Evolutionary conservation across 1,284 basidiomycete species (phyloP), one percentile per base, ranked within the genome.

Genomic region (Cutaneotrichosporon arboriforme): DNA sequence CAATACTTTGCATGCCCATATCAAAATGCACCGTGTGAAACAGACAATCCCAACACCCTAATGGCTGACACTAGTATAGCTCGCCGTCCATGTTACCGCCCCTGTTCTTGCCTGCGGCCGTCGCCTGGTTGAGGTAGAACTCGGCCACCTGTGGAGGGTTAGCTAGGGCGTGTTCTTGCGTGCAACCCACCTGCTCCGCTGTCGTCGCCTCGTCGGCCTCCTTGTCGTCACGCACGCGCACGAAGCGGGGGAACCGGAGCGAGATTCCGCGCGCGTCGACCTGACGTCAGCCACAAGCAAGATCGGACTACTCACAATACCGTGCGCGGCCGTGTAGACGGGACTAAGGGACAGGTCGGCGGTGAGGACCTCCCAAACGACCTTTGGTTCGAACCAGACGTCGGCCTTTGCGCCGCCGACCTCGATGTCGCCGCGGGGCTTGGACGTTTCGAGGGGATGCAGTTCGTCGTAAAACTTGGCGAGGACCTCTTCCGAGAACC

Each of bases 291-390:
- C 42, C 3, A 20, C 13, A 3, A 2, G 12, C 18, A 14, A 31
- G 17, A 5, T 2, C 1, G 12, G 1, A 10, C 1, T 26, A 80
- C 88, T 64, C 64, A 93, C 91, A 76, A 92, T 66, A 59, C 94
- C 94, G 72, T 92, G 88, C n/a, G 90, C 96, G 4, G 96, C 96
- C 5, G 90, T 89, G 72, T 99, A 99, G 26, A 98, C 83, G 1
- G 96, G 96, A 76, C 92, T 97, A 75, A 98, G 77, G 73, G 90
- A 96, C 64, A 99, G 73, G 77, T 99, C 96, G 5, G 96, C 96
- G 0, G 94, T 90, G 65, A 98, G 81, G 31, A 99, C 93, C 77
- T 99, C 96, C 93, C 94, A 98, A 1, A 99, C 90, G 17, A 96
- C 77, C 76, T 87, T 87, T 20, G 91, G 91, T 69, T 96, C 90